Conservation (phyloP, 1,139 yeast species). For the Hyphopichia buzzinii region DNA sequence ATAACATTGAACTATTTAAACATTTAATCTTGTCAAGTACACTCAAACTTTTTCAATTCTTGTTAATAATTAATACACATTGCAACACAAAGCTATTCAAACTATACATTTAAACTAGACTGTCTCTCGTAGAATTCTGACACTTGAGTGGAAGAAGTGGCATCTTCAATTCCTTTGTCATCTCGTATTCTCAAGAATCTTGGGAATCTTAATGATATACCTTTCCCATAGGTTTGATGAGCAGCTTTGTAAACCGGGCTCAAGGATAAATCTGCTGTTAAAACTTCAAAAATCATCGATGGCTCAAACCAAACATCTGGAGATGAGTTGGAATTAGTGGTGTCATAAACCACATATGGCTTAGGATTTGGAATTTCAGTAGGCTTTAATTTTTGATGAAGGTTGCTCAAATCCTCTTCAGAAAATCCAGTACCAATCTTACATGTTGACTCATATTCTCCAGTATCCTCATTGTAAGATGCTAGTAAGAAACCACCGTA, state of each 20-base stretch:
- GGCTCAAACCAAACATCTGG: conserved; percentile 99
- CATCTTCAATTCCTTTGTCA: conserved; percentile 85
- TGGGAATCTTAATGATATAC: conserved; percentile 89
- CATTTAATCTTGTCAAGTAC: conserved; percentile 1
- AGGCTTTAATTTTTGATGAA: conserved; percentile 62
- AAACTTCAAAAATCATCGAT: conserved; percentile 77
- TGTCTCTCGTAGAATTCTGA: conserved; percentile 86
- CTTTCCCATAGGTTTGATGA: conserved; percentile 71
- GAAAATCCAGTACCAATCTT: conserved; percentile 97
- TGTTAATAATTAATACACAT: neutral
- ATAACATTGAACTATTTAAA: neutral
- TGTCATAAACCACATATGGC: conserved; percentile 67
- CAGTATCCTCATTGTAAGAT: conserved; percentile 83
- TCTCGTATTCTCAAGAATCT: conserved; percentile 82
- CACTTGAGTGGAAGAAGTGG: conserved; percentile 87
- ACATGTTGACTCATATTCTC: conserved; percentile 92
- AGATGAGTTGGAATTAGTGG: conserved; percentile 54
- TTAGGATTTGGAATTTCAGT: conserved; percentile 70
- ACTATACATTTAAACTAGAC: conserved; percentile 33
- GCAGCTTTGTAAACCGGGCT: conserved; percentile 95
- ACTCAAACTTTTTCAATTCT: too few relatives aligned
- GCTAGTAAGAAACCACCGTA: conserved; percentile 95
- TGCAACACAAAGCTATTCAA: neutral
- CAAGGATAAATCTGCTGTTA: conserved; percentile 90
- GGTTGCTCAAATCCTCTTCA: conserved; percentile 68